Percentiles rank a stretch among this genome's conserved stretches.
Conservation (phyloP, 2,329 filamentous ascomycete genomes). For the Atkinsonella hypoxylon region DNA sequence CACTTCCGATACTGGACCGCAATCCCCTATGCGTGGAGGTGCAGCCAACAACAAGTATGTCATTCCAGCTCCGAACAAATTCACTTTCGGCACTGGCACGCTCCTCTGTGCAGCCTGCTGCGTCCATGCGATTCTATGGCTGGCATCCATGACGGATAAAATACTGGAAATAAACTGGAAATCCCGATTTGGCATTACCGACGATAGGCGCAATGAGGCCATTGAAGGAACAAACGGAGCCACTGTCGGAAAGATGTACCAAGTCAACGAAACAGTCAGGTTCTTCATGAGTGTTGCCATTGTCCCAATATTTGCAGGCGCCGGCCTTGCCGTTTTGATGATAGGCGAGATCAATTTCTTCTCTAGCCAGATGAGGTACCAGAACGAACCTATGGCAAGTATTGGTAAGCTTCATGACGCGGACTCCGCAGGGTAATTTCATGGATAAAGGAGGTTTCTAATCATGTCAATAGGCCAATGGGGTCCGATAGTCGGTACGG, state of each 20-base stretch:
- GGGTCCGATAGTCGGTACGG: conserved; percentile 47
- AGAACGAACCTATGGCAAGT: conserved; percentile 50
- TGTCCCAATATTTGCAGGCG: conserved; percentile 45
- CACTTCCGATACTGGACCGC: conserved; percentile 31
- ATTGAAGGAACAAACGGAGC: conserved; percentile 44
- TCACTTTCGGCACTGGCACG: conserved; percentile 48
- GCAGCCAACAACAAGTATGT: conserved; percentile 51
- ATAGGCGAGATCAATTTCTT: conserved; percentile 55
- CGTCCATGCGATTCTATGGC: conserved; percentile 49
- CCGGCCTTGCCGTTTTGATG: conserved; percentile 46
- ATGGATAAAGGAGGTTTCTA: no score
- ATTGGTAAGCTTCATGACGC: conserved; percentile 33
- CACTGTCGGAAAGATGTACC: conserved; percentile 37
- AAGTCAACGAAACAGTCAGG: conserved; percentile 42
- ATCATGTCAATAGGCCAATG: conserved; percentile 35
- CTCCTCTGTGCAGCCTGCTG: conserved; percentile 53
- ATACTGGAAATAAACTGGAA: conserved; percentile 52
- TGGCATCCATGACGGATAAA: conserved; percentile 51
- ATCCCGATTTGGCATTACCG: conserved; percentile 20
- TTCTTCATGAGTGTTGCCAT: conserved; percentile 43
- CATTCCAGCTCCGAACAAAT: conserved; percentile 40
- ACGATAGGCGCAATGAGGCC: conserved; percentile 22
- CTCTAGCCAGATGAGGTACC: conserved; percentile 39
- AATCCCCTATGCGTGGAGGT: conserved; percentile 41
- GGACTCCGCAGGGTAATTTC: no score